Percentiles rank a stretch among this genome's conserved stretches.
These are phyloP conservation scores for Lactuca sativa DNA, from an alignment of 129 eudicot genomes.

Conservation along the genomic window DNA sequence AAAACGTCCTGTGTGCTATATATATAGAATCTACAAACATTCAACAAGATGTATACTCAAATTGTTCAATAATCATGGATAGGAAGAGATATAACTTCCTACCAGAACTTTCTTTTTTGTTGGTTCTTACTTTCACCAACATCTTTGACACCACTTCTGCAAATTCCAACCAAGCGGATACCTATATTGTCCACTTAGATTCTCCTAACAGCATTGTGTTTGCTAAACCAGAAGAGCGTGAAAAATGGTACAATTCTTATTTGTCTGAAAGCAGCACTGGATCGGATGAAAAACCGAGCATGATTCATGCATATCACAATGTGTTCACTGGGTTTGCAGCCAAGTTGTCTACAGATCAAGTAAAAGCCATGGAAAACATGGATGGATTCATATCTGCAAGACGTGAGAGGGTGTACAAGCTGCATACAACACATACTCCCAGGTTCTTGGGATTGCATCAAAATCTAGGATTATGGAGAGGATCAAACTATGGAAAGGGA, in stretches of 20 bases:
- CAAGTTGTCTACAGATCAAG: constrained; percentile 32
- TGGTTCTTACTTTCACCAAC: constrained; percentile 24
- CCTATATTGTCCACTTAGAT: constrained; percentile 30
- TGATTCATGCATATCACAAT: constrained; percentile 34
- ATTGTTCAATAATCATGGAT: constrained; percentile 31
- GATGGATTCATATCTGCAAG: constrained; percentile 45
- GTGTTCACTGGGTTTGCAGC: constrained; percentile 46
- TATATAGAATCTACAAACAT: constrained; percentile 16
- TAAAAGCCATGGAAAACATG: constrained; percentile 35
- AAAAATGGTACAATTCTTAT: constrained; percentile 30
- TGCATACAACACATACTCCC: constrained; percentile 43
- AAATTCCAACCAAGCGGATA: constrained; percentile 23
- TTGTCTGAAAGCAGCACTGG: neutral
- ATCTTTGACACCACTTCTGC: constrained; percentile 15
- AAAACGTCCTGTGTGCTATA: constrained; percentile 5
- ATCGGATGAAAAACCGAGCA: constrained; percentile 20
- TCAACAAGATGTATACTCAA: constrained; percentile 15
- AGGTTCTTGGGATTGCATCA: constrained; percentile 37
- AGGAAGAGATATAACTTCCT: constrained; percentile 14
- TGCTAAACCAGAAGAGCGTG: constrained; percentile 27
- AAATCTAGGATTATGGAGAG: constrained; percentile 37
- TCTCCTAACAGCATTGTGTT: constrained; percentile 17
- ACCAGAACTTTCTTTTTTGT: constrained; percentile 10
- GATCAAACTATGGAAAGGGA: constrained; percentile 41
- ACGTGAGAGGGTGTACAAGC: constrained; percentile 33